phyloP scores from a whole-genome alignment of 495 filamentous ascomycete genomes.

The Trichoderma gamsii region DNA sequence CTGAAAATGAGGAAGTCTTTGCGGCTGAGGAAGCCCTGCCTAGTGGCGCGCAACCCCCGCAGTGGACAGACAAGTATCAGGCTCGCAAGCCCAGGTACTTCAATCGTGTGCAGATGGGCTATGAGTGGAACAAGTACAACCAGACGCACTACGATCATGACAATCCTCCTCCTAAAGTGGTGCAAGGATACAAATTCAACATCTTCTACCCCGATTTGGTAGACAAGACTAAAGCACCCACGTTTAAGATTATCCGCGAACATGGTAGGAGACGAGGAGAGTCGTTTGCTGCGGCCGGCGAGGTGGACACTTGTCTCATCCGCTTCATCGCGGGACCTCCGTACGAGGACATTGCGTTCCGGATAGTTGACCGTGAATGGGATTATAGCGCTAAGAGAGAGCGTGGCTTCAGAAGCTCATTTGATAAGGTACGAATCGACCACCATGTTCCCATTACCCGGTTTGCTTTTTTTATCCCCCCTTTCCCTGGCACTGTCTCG shows the following conservation, averaged over 20 bases:
- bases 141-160: slow-evolving; percentile 99
- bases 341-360: slow-evolving; percentile 95
- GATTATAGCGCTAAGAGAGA: slow-evolving; percentile 96
- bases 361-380: slow-evolving; percentile 99
- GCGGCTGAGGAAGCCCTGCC: slow-evolving; percentile 80
- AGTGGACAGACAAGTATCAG: slow-evolving; percentile 86
- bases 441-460: slow-evolving; percentile 16
- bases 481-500: neutral
- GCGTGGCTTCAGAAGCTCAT: slow-evolving; percentile 90
- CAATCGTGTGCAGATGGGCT: slow-evolving; percentile 97
- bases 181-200: slow-evolving; percentile 99
- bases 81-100: slow-evolving; percentile 95
- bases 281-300: slow-evolving; percentile 89
- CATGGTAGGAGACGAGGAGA: slow-evolving; percentile 82
- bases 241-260: slow-evolving; percentile 90
- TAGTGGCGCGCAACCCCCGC: slow-evolving; percentile 50
- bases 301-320: slow-evolving; percentile 96
- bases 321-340: slow-evolving; percentile 92
- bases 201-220: slow-evolving; percentile 99
- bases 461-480: slow-evolving; percentile 14
- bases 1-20: slow-evolving; percentile 95
- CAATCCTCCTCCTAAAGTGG: slow-evolving; percentile 95
- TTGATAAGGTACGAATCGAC: slow-evolving; percentile 77
- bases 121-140: slow-evolving; percentile 99
- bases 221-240: slow-evolving; percentile 88